Evolutionary conservation across 768 basidiomycete genomes (phyloP).

Genomic region (Leccinum subtestaceum): DNA sequence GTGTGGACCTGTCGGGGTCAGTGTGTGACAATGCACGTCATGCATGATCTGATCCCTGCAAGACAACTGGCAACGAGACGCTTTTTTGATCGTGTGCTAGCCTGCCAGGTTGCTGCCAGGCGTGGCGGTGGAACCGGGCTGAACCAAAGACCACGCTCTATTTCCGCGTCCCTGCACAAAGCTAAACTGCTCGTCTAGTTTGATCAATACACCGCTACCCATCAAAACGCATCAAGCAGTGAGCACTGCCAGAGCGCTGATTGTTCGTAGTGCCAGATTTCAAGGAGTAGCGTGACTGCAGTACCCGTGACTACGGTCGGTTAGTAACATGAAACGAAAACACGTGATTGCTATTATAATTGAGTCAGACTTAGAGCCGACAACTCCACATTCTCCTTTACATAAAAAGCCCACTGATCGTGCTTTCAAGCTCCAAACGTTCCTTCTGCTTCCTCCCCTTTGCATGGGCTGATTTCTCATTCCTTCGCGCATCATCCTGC

Average conservation of each 20-base stretch:
- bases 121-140: background rate
- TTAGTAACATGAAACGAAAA: background rate
- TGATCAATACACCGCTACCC: background rate
- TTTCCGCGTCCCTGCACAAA: constrained; percentile 13
- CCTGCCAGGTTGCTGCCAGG: background rate
- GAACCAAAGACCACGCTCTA: constrained; percentile 5
- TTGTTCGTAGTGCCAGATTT: constrained; percentile 1
- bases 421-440: background rate
- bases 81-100: constrained; percentile 1
- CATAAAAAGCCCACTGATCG: background rate
- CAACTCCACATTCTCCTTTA: constrained; percentile 4
- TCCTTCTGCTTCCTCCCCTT: background rate
- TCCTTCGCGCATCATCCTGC: background rate
- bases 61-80: background rate
- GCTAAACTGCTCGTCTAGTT: background rate
- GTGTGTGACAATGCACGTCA: background rate
- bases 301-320: background rate
- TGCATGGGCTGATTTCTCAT: constrained; percentile 19
- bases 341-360: constrained; percentile 16
- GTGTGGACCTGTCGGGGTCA: background rate
- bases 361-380: constrained; percentile 8
- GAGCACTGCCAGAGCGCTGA: background rate
- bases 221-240: background rate
- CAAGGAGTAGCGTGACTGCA: too few species aligned
- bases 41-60: background rate